Evolutionary conservation across 2,329 filamentous ascomycete genomes (phyloP).

Genomic region (Mollisia scopiformis): DNA sequence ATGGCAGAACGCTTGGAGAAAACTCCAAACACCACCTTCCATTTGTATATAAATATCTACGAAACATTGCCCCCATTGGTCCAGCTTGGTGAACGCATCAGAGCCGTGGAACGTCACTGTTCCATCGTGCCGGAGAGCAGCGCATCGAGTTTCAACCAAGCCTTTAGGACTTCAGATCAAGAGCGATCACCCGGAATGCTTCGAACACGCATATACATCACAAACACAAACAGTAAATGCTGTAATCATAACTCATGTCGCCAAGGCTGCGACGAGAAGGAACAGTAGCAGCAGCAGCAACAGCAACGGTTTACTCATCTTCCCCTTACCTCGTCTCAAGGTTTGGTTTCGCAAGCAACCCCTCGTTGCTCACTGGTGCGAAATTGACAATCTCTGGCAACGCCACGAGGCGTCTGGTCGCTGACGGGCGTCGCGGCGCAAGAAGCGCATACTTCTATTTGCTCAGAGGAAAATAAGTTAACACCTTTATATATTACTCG

Average conservation of each 20-base stretch:
- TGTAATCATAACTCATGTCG: no score
- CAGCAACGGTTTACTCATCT: no score
- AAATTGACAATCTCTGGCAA: neutral
- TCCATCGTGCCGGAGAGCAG: slow-evolving; percentile 20
- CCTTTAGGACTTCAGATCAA: slow-evolving; percentile 13
- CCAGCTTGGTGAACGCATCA: slow-evolving; percentile 4
- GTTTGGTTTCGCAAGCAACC: neutral
- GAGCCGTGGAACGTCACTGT: slow-evolving; percentile 11
- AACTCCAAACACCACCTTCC: slow-evolving; percentile 2
- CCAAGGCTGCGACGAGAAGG: neutral
- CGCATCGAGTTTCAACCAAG: slow-evolving; percentile 22
- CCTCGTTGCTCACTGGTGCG: neutral
- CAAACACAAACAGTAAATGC: no score
- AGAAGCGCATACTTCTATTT: neutral
- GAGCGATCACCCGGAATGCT: slow-evolving; percentile 17
- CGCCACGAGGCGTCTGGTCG: neutral
- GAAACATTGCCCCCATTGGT: slow-evolving; percentile 15
- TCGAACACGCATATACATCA: no score
- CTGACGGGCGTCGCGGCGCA: neutral
- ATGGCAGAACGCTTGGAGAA: slow-evolving; percentile 16
- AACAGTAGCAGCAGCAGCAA: neutral
- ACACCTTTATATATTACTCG: no score
- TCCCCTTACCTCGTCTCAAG: no score
- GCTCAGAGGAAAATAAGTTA: no score
- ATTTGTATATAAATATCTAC: slow-evolving; percentile 15